Evolutionary conservation across 345 rosid genomes (phyloP).

Genomic region (Pistacia atlantica): DNA sequence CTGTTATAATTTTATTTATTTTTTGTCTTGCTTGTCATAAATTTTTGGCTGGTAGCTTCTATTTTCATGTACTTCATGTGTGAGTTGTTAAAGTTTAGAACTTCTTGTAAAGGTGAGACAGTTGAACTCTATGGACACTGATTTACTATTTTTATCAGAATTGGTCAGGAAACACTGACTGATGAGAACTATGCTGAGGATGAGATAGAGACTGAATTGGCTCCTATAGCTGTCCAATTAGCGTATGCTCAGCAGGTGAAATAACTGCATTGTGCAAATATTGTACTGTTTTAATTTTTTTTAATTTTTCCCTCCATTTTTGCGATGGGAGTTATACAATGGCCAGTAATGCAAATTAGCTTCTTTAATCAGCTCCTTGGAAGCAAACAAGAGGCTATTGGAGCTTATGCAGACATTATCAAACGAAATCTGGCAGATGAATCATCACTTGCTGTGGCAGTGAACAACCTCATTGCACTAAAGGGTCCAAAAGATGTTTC

Average conservation of each 20-base stretch:
- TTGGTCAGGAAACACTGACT: constrained; percentile 88
- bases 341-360: constrained; percentile 24
- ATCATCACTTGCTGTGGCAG: constrained; percentile 81
- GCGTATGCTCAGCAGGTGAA: constrained; percentile 88
- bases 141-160: constrained; percentile 41
- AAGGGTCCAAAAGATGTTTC: constrained; percentile 84
- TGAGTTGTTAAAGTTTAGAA: background rate
- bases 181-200: constrained; percentile 79
- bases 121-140: constrained; percentile 2
- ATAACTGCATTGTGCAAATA: background rate
- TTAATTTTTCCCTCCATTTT: background rate
- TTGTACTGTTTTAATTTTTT: constrained; percentile 13
- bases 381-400: constrained; percentile 58
- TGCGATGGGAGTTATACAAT: background rate
- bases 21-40: background rate
- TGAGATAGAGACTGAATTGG: constrained; percentile 82
- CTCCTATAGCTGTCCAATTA: constrained; percentile 84
- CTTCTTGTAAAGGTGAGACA: background rate
- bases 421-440: constrained; percentile 78
- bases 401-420: constrained; percentile 61
- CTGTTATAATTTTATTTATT: too few relatives aligned
- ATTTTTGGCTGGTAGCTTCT: background rate
- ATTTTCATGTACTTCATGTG: background rate
- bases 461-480: constrained; percentile 74
- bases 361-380: constrained; percentile 71